Percentiles rank a stretch among this genome's conserved stretches.
phyloP scores from a whole-genome alignment of 257 asterid species.

The Capsicum rhomboideum region DNA sequence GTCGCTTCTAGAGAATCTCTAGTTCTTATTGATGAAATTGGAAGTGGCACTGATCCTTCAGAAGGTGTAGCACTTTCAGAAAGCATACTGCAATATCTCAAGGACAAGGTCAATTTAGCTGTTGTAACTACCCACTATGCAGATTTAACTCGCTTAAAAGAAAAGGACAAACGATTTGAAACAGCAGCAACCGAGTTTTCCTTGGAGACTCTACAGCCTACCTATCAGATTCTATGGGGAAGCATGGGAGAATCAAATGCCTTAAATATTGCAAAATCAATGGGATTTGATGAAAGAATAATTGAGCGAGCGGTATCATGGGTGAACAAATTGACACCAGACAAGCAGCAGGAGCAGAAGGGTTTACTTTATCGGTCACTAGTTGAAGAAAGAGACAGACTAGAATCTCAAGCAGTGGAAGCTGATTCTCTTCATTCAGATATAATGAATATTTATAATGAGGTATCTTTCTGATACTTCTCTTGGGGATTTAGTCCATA shows the following conservation, averaged over 20 bases:
- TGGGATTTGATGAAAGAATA: slow-evolving; percentile 62
- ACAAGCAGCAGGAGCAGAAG: slow-evolving; percentile 69
- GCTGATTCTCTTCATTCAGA: slow-evolving; percentile 62
- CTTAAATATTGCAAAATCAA: slow-evolving; percentile 64
- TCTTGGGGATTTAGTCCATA: neutral
- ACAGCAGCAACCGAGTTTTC: slow-evolving; percentile 98
- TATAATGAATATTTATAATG: slow-evolving; percentile 42
- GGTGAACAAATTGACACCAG: slow-evolving; percentile 73
- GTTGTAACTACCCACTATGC: slow-evolving; percentile 94
- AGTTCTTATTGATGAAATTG: slow-evolving; percentile 94
- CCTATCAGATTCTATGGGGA: slow-evolving; percentile 90
- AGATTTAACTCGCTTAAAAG: slow-evolving; percentile 78
- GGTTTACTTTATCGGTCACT: slow-evolving; percentile 68
- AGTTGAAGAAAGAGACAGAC: slow-evolving; percentile 59
- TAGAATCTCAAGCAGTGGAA: slow-evolving; percentile 53
- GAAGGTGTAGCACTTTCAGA: slow-evolving; percentile 94
- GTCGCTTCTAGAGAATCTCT: slow-evolving; percentile 79
- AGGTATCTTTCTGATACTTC: slow-evolving; percentile 39
- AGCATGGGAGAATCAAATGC: slow-evolving; percentile 90
- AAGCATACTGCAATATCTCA: slow-evolving; percentile 77
- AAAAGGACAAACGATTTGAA: slow-evolving; percentile 66
- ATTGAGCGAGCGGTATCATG: slow-evolving; percentile 62
- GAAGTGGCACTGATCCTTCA: slow-evolving; percentile 98
- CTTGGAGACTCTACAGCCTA: slow-evolving; percentile 70
- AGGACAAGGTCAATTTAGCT: slow-evolving; percentile 75